Conservation (phyloP, 1,284 basidiomycete genomes). For the Rhodofomes roseus region DNA sequence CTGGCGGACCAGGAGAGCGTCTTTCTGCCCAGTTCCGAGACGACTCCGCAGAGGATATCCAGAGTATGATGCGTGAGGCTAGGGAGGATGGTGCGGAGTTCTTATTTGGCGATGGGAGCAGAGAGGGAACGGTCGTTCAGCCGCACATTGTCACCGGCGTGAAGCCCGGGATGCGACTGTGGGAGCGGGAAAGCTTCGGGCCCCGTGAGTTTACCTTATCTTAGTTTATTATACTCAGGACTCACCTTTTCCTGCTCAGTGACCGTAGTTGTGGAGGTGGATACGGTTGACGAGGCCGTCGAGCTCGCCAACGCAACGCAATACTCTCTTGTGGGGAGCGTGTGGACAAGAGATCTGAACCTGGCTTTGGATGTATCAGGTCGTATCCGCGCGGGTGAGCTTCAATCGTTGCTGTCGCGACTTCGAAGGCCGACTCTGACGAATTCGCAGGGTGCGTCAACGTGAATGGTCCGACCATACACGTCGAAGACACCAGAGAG, state of each 20-base stretch:
- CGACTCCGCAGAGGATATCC: conserved; percentile 45
- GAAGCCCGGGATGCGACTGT: conserved; percentile 46
- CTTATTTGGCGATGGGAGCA: conserved; percentile 41
- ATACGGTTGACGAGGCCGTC: conserved; percentile 48
- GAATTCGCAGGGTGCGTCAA: conserved; percentile 34
- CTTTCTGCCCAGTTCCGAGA: conserved; percentile 46
- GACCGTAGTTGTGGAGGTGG: conserved; percentile 39
- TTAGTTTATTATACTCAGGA: not conserved
- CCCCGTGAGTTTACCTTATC: conserved; percentile 35
- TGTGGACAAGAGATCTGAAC: conserved; percentile 53
- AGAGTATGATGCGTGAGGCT: conserved; percentile 49
- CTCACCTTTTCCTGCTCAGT: conserved; percentile 33
- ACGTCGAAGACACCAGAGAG: conserved; percentile 21
- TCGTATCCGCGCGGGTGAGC: conserved; percentile 44
- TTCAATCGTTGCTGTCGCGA: not conserved
- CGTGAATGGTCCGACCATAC: conserved; percentile 35
- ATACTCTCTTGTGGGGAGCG: conserved; percentile 47
- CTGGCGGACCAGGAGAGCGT: conserved; percentile 31
- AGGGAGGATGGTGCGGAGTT: conserved; percentile 48
- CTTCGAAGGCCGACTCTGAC: not conserved
- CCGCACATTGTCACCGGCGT: conserved; percentile 51
- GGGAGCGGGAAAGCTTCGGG: conserved; percentile 58
- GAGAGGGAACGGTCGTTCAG: conserved; percentile 42
- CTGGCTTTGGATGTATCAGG: conserved; percentile 45
- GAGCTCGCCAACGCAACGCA: conserved; percentile 51